Base-by-base conservation (phyloP, 495 filamentous ascomycete species). In the Penicillium coprophilum region DNA sequence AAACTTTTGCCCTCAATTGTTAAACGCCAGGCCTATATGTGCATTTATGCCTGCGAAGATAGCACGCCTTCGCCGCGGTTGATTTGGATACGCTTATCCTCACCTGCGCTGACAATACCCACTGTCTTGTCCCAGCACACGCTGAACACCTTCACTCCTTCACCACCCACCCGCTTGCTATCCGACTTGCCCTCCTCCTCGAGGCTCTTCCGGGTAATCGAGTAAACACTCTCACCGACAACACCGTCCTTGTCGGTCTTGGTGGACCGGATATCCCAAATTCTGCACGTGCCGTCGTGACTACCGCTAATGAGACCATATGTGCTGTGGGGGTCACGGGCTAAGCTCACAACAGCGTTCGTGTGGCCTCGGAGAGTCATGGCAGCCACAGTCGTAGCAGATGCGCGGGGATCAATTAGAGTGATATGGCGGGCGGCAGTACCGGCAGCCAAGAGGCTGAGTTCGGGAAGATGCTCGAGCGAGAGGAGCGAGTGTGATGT, bases 21-120 rank as follows among this genome's bases (percentile, higher is more conserved):
- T 61, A 55, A 71, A 73, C 68, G 67, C 71, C 71, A 62, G 48
- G 50, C 55, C 68, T 60, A 66, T 70, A 71, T 70, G 64, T 68
- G 63, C 60, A 61, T 47, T 61, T 60, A 62, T 64, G 27, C 60
- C 68, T 71, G 54, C 9, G 72, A 70, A 55, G 72, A 74, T 60
- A 79, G 48, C 31, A 79, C 72, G 40, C 75, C 76, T 53, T 80
- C 73, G 24, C 87, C 87, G 49, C 80, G 77, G 75, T 98, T 96
- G 56, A 97, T 84, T 76, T 97, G 95, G 60, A 97, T 86, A 76
- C 81, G 82, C 76, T 89, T 92, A 70, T 98, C 94, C 81, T 96
- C 92, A 12, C 92, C 90, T 6, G 77, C 92, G 70, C 89, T 95
- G 21, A 97, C 87, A 70, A 98, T 96, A 8, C 94, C 94, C 40